Evolutionary conservation across 164 flowering plant species (phyloP), one percentile per base, ranked within the genome.

Genomic region (Vitis riparia): DNA sequence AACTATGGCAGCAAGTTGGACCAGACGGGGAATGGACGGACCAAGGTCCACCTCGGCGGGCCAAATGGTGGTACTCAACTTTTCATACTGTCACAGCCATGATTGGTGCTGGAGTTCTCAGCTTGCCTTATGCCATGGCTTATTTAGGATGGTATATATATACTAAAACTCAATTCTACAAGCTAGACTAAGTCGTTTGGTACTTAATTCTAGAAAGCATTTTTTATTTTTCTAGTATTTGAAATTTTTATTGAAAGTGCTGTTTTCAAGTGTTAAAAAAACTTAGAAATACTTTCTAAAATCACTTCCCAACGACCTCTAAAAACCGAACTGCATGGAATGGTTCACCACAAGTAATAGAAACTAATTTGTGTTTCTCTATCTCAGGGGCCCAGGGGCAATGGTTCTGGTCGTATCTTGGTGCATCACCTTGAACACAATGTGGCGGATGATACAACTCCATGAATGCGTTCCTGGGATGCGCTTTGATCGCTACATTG

Each of bases 71-170:
- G 98, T 89, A 91, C 78, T 85, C 98, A 1, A 81, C 97, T 12
- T 93, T 93, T 67, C 97, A 91, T 83, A 67, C 71, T n/a, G 98
- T 91, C 61, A 90, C 98, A 0, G 96, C 98, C 91, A 92, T 92
- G 94, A 90, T 92, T 56, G 98, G 96, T 50, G 98, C 98, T n/a
- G 98, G 96, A 30, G 98, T 92, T 59, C 92, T 92, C 66, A 87
- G 98, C 86, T 73, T 92, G 69, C 98, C 98, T 23, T 88, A 85
- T 74, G 98, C 96, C 79, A 90, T 92, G 96, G 90, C 96, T 62
- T 89, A 88, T 76, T 76, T 92, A 47, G 98, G 98, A 78, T 92
- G 98, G 98, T 87, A 83, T 32, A 10, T 14, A 12, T 10, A 62
- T 16, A 44, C 12, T 30, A 55, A 23, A 65, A 60, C 73, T 64